A percentile compares a stretch with the other conserved stretches of the same genome.
Conservation (phyloP, 148 eudicot genomes). For the Vaccinium darrowii region DNA sequence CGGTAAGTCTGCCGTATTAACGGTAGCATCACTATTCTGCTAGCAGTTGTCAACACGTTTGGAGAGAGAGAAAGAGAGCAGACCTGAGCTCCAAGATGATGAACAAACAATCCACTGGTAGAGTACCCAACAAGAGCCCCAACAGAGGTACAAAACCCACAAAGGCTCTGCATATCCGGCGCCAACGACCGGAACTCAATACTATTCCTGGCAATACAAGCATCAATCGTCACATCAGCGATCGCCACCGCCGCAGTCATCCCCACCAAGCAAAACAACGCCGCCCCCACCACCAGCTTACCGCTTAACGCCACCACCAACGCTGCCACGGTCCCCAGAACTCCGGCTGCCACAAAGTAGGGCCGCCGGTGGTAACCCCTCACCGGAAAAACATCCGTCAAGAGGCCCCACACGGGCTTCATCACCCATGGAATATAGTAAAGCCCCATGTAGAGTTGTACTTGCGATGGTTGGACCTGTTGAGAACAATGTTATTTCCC, state of each 20-base stretch:
- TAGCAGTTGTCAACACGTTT: not conserved
- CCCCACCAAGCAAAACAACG: conserved; percentile 47
- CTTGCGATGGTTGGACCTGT: conserved; percentile 33
- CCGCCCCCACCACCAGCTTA: conserved; percentile 28
- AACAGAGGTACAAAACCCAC: conserved; percentile 44
- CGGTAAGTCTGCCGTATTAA: not conserved
- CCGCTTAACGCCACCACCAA: conserved; percentile 29
- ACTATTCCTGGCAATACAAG: conserved; percentile 60
- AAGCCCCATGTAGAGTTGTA: conserved; percentile 48
- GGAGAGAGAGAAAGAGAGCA: not conserved
- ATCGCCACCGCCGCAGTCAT: conserved; percentile 42
- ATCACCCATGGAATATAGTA: conserved; percentile 67
- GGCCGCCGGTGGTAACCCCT: conserved; percentile 52
- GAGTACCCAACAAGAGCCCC: conserved; percentile 59
- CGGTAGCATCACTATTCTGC: not conserved
- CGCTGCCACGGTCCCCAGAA: conserved; percentile 43
- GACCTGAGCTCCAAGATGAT: conserved; percentile 69
- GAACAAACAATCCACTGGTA: conserved; percentile 56
- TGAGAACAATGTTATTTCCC: not conserved
- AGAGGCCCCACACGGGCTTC: conserved; percentile 65
- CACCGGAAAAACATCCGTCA: conserved; percentile 59
- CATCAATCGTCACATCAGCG: conserved; percentile 53
- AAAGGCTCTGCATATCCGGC: conserved; percentile 62
- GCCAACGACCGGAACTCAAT: conserved; percentile 51
- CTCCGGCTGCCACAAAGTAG: conserved; percentile 41